A percentile compares a stretch with the other conserved stretches of the same genome.
phyloP scores from a whole-genome alignment of 495 filamentous ascomycete species.

The Bombardia bombarda region DNA sequence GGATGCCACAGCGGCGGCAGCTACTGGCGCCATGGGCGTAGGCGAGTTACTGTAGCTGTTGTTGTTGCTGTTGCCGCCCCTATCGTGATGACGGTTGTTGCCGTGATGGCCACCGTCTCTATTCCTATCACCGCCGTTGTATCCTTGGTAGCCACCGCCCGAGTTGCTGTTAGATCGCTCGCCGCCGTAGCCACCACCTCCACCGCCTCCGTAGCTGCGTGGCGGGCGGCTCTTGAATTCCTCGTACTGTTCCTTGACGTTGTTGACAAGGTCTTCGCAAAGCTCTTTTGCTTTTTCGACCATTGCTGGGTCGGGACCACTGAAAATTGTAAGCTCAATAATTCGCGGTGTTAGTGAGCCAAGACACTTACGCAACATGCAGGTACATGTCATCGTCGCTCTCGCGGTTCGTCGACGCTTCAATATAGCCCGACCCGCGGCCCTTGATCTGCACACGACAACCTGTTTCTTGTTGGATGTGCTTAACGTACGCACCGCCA shows the following conservation, averaged over 20 bases:
- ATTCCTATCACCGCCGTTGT: slow-evolving; percentile 32
- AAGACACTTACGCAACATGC: slow-evolving; percentile 72
- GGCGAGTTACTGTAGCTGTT: slow-evolving; percentile 26
- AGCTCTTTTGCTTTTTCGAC: slow-evolving; percentile 83
- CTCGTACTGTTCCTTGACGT: slow-evolving; percentile 81
- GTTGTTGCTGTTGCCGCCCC: slow-evolving; percentile 6
- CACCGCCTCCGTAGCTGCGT: slow-evolving; percentile 49
- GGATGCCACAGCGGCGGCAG: slow-evolving; percentile 24
- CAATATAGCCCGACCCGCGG: slow-evolving; percentile 90
- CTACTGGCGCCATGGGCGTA: slow-evolving; percentile 24
- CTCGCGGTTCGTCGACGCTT: slow-evolving; percentile 71
- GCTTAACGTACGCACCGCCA: slow-evolving; percentile 89
- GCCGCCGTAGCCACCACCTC: slow-evolving; percentile 20
- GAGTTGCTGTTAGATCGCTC: slow-evolving; percentile 19
- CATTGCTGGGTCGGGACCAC: slow-evolving; percentile 77
- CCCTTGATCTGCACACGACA: slow-evolving; percentile 98
- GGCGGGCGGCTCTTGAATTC: slow-evolving; percentile 80
- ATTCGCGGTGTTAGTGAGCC: background rate
- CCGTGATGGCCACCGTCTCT: too few species aligned
- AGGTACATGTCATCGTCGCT: slow-evolving; percentile 94
- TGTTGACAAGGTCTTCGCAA: slow-evolving; percentile 75
- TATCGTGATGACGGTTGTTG: slow-evolving; percentile 6
- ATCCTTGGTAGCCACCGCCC: slow-evolving; percentile 29
- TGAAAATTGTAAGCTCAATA: slow-evolving; percentile 34
- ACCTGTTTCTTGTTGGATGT: slow-evolving; percentile 88